Evolutionary conservation across 192 early-diverging fungal species (phyloP).

Genomic region (Coemansia sp.): DNA sequence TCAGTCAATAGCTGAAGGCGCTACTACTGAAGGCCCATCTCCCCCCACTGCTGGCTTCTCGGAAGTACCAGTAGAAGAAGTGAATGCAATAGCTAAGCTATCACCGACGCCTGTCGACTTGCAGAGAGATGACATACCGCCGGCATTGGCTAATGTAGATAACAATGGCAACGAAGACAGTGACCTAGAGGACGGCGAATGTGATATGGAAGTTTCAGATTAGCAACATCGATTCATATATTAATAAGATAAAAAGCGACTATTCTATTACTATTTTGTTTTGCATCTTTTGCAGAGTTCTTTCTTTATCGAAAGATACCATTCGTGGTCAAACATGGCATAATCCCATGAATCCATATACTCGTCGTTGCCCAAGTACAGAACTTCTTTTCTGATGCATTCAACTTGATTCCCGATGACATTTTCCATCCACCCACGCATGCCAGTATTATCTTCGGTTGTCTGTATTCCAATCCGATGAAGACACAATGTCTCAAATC

Average conservation of each 20-base stretch:
- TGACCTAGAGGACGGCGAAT: conserved; percentile 48
- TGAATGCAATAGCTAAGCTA: neutral
- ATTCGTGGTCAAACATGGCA: conserved; percentile 41
- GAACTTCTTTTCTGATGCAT: conserved; percentile 36
- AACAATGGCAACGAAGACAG: conserved; percentile 1
- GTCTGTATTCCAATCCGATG: conserved; percentile 45
- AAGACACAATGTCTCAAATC: conserved; percentile 31
- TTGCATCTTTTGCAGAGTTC: conserved; percentile 8
- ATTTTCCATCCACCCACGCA: conserved; percentile 51
- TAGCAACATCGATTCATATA: conserved; percentile 5
- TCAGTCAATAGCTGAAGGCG: too few species aligned
- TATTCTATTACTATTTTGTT: neutral
- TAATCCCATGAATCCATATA: conserved; percentile 48
- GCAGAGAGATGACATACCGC: neutral
- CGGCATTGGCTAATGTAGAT: too few species aligned
- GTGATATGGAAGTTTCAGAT: conserved; percentile 46
- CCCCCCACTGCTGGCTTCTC: too few species aligned
- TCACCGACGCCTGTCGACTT: neutral
- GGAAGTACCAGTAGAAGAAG: too few species aligned
- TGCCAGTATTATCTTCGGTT: conserved; percentile 28
- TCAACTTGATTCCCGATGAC: conserved; percentile 31
- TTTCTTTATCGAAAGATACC: conserved; percentile 19
- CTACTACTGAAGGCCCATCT: too few species aligned
- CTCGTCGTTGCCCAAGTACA: conserved; percentile 25
- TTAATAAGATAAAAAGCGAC: conserved; percentile 1